Conservation (phyloP, 108 stramenopile species). For the Skeletonema marinoi region DNA sequence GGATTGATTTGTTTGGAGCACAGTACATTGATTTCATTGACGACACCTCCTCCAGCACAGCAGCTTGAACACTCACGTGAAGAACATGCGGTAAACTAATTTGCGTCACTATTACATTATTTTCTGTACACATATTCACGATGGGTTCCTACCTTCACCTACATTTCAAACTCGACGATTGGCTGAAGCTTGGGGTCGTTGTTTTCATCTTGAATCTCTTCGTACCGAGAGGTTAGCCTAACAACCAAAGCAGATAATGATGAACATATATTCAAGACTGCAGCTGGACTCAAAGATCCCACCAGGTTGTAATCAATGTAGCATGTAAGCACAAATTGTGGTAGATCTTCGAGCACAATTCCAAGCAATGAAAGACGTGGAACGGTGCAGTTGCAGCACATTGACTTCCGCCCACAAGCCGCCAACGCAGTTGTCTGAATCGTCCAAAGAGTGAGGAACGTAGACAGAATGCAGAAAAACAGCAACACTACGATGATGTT, state of each 20-base stretch:
- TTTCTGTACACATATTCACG: too few relatives aligned
- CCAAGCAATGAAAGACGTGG: conserved; percentile 17
- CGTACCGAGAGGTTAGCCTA: conserved; percentile 19
- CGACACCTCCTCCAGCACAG: too few relatives aligned
- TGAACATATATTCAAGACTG: conserved; percentile 36
- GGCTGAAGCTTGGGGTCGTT: neutral
- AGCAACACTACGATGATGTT: conserved; percentile 11
- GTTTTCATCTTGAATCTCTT: conserved; percentile 29
- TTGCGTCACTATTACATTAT: neutral
- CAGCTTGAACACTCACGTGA: too few relatives aligned
- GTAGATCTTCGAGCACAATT: conserved; percentile 29
- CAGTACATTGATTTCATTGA: too few relatives aligned
- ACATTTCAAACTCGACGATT: neutral
- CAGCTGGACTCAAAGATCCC: conserved; percentile 17
- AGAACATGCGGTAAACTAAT: neutral
- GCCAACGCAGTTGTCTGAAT: conserved; percentile 11
- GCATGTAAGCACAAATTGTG: conserved; percentile 23
- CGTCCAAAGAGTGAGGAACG: conserved; percentile 20
- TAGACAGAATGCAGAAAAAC: conserved; percentile 20
- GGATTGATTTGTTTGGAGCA: too few relatives aligned
- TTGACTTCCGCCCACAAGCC: conserved; percentile 6
- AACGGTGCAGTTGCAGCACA: conserved; percentile 40
- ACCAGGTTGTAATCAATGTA: conserved; percentile 23
- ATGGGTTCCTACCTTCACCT: neutral
- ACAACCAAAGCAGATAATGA: conserved; percentile 33